phyloP scores from a whole-genome alignment of 768 basidiomycete species.

The Tephrocybe sp. region DNA sequence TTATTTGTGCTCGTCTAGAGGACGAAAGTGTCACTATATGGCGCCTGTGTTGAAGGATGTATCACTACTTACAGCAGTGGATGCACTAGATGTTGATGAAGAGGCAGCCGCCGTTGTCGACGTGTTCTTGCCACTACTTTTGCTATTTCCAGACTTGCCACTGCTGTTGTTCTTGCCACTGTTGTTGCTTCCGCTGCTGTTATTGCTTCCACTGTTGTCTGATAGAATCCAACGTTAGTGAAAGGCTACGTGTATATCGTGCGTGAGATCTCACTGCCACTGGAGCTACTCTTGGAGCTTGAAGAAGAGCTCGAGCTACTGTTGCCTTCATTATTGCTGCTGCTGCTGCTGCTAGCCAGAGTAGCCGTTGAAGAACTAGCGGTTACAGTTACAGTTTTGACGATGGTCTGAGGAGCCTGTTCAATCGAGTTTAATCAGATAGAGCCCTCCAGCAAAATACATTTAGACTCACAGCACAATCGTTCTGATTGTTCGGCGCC shows the following conservation, averaged over 20 bases:
- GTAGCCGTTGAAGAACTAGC: constrained; percentile 23
- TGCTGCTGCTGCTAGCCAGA: constrained; percentile 11
- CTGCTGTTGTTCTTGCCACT: constrained; percentile 9
- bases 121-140: constrained; percentile 11
- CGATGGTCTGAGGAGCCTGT: constrained; percentile 22
- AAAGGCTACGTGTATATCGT: too few species aligned
- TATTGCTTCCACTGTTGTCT: constrained; percentile 15
- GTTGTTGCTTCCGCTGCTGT: constrained; percentile 3
- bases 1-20: not conserved
- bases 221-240: too few species aligned
- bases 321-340: constrained; percentile 1
- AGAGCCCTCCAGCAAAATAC: constrained; percentile 2
- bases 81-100: not conserved
- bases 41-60: too few species aligned
- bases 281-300: constrained; percentile 8
- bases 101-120: not conserved
- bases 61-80: not conserved
- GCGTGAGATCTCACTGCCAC: constrained; percentile 4
- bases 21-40: not conserved
- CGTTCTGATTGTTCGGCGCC: constrained; percentile 15
- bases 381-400: constrained; percentile 37
- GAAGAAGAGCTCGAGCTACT: too few species aligned
- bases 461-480: constrained; percentile 21
- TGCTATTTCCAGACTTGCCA: constrained; percentile 7
- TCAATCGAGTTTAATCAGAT: constrained; percentile 6